Base-by-base conservation (phyloP, 1,139 yeast species). In the Meyerozyma sp. region DNA sequence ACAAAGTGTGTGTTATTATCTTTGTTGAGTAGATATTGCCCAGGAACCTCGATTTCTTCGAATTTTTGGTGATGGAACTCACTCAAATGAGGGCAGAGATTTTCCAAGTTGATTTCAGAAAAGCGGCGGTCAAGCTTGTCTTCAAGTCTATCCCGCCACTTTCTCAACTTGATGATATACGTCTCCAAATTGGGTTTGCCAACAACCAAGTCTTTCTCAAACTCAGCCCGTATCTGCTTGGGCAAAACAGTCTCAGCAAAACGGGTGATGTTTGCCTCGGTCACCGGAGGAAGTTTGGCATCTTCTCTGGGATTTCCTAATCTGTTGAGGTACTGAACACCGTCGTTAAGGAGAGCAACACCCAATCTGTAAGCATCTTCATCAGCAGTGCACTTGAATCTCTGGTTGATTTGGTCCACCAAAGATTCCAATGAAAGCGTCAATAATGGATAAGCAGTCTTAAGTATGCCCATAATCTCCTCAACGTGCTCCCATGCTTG, bases 1-100 rank as follows among this genome's bases (percentile, higher is more conserved):
- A 89, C 79, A 61, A 94, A 94, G 62, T 91, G 96, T 38, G 80
- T 71, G 61, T 90, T 93, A 60, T 75, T 85, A 56, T 91, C 98
- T 59, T 84, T 85, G 61, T 85, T 84, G 63, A 83, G 66, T 56
- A 91, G 71, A 58, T 93, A 93, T 60, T 94, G 99, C 1, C 99
- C 98, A 0, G 98, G 98, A 46, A 94, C 84, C 62, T 94, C 98
- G 48, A 94, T 89, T 44, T 94, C 98, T 63, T 94, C 99, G 61
- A 93, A 94, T 66, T 90, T 91, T 62, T 93, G 98, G 61, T 93
- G 96, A 61, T 94, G 98, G 79, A 94, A 93, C 61, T 91, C 97
- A 62, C 95, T 86, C 61, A 94, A 73, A 54, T 91, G 98, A 25
- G 98, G 97, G 58, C 97, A 90, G 50, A 93, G 74, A 46, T 90